Percentiles rank a stretch among this genome's conserved stretches.
Conservation (phyloP, 164 flowering plant genomes). For the Chloranthus sessilifolius region DNA sequence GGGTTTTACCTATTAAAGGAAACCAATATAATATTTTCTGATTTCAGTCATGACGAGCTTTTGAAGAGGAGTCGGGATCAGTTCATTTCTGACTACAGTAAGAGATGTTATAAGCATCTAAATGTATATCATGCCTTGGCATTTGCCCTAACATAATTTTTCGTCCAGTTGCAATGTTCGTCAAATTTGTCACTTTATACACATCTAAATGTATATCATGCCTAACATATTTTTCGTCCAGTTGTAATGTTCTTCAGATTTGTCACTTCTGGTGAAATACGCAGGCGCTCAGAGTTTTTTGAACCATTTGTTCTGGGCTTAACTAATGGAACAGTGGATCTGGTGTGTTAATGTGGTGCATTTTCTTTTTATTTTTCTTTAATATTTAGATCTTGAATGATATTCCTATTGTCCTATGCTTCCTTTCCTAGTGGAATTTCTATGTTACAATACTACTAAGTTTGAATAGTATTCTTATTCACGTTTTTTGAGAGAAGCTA, state of each 20-base stretch:
- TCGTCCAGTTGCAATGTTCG: conserved; percentile 87
- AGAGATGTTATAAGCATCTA: conserved; percentile 18
- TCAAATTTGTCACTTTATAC: conserved; percentile 79
- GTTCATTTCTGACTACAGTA: conserved; percentile 85
- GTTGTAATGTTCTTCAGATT: conserved; percentile 99
- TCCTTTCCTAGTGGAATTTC: too few relatives aligned
- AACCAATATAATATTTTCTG: conserved; percentile 9
- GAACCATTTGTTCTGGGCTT: conserved; percentile 92
- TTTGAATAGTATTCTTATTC: too few relatives aligned
- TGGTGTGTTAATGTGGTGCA: too few relatives aligned
- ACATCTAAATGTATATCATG: not conserved
- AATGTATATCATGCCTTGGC: conserved; percentile 1
- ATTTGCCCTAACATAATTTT: conserved; percentile 22
- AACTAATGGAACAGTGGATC: conserved; percentile 72
- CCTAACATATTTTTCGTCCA: conserved; percentile 24
- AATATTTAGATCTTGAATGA: too few relatives aligned
- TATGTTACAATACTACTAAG: too few relatives aligned
- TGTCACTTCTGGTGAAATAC: conserved; percentile 91
- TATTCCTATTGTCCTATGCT: too few relatives aligned
- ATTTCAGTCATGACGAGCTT: conserved; percentile 75
- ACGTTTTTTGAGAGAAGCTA: too few relatives aligned
- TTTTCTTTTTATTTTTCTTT: too few relatives aligned
- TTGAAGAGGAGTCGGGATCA: conserved; percentile 73
- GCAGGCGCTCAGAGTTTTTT: conserved; percentile 76
- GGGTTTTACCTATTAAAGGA: not conserved